These are phyloP conservation scores for Candida schatavii DNA, from an alignment of 805 yeast species.

Conservation along the genomic window DNA sequence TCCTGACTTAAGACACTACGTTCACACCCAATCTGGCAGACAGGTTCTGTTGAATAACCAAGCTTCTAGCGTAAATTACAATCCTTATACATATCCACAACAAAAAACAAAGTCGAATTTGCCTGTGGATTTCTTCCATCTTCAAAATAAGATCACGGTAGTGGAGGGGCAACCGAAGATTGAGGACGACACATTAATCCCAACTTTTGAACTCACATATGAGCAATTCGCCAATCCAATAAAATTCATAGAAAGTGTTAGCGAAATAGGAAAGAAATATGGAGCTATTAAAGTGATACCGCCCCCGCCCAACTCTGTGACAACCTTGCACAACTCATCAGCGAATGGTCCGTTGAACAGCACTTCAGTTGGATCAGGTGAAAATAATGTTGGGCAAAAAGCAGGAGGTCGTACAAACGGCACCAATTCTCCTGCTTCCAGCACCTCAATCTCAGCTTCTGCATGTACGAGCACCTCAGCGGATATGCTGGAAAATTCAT, in stretches of 20 bases:
- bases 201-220: conserved; percentile 53
- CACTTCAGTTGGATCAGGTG: background rate
- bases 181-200: conserved; percentile 31
- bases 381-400: too few species aligned
- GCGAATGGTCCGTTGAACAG: background rate
- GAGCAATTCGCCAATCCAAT: conserved; percentile 59
- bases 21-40: conserved; percentile 13
- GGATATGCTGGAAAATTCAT: conserved; percentile 18
- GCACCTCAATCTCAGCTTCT: conserved; percentile 18
- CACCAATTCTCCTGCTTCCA: background rate
- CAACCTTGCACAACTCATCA: background rate
- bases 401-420: background rate
- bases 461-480: conserved; percentile 11
- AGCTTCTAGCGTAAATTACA: conserved; percentile 29
- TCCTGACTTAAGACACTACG: conserved; percentile 23
- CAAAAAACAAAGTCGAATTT: conserved; percentile 42
- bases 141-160: conserved; percentile 24
- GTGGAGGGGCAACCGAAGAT: conserved; percentile 4
- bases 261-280: conserved; percentile 49
- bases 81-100: conserved; percentile 47
- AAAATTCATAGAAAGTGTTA: conserved; percentile 53
- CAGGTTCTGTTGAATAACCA: conserved; percentile 22
- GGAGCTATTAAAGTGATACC: conserved; percentile 80
- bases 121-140: conserved; percentile 40
- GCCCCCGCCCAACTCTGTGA: conserved; percentile 41